Base-by-base conservation (phyloP, 2,329 filamentous ascomycete genomes). In the Penicillium sp. region DNA sequence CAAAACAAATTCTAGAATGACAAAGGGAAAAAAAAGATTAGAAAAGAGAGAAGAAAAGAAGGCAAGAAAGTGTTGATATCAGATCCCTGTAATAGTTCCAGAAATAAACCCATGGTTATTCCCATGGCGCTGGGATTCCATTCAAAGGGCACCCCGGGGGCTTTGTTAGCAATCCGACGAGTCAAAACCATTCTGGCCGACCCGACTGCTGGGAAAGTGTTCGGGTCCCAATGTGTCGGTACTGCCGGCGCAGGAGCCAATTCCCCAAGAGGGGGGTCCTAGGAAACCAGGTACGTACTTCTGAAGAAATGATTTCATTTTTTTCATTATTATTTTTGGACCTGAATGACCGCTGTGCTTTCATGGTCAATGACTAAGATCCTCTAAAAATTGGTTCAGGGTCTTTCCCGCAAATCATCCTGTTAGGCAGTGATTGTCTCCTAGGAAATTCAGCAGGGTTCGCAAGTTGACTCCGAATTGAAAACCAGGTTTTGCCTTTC, bases 141-240 rank as follows among this genome's bases (percentile, higher is more conserved):
- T 63, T 19, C 39, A 53, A 23, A 54, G 39, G 60, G 62, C 57
- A 56, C 58, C 44, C 44, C 49, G 56, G 55, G 58, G 46, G 37
- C 49, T 59, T 56, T 50, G 53, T 64, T 64, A 26, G 23, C 23
- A 61, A 60, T 52, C 35, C 43, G 58, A 61, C 62, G 59, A 61
- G 62, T 63, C 55, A 61, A 48, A 64, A 52, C 37, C 53, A 52
- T 51, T 55, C 39, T 35, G 47, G 55, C 50, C 49, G 63, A 63
- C 65, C 64, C 63, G 59, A 57, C 51, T 55, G 56, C 42, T 54
- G 50, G 65, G 63, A 67, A 62, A 57, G 59, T 50, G 42, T 57
- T 42, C 59, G 57, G 64, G 61, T 62, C 55, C 65, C 65, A 63
- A 47, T 27, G 59, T 46, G 55, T 63, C 65, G 65, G 65, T 61